Evolutionary conservation across 2,329 filamentous ascomycete genomes (phyloP).

Genomic region (Macrophomina tecta): DNA sequence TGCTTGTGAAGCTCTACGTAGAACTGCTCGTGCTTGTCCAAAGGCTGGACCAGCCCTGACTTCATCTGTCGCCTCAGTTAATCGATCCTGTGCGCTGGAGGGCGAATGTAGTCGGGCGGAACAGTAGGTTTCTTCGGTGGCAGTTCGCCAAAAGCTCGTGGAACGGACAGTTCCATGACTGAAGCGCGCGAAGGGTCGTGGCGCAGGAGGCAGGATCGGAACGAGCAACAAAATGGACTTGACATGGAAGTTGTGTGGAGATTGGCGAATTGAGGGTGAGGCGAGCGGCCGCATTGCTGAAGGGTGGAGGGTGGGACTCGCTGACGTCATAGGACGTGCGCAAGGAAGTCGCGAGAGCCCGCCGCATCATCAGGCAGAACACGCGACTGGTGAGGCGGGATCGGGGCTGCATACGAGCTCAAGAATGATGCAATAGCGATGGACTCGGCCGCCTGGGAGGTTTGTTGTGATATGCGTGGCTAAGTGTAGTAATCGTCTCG

Average conservation of each 20-base stretch:
- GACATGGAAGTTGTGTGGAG: not conserved
- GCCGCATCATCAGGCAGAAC: not conserved
- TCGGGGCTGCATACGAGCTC: not conserved
- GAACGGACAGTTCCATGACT: not conserved
- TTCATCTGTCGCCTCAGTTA: not conserved
- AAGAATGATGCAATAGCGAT: too few species aligned
- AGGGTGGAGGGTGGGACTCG: not conserved
- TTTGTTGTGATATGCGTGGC: not conserved
- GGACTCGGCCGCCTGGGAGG: not conserved
- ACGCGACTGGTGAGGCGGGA: not conserved
- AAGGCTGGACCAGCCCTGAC: not conserved
- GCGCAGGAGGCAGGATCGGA: not conserved
- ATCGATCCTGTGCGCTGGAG: not conserved
- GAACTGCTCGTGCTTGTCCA: not conserved
- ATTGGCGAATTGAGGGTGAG: not conserved
- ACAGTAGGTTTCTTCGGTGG: not conserved
- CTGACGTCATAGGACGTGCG: conserved; percentile 1
- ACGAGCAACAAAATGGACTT: not conserved
- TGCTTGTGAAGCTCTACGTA: conserved; percentile 5
- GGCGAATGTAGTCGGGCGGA: not conserved
- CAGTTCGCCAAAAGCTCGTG: not conserved
- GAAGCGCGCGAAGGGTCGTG: not conserved
- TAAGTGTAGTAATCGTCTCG: too few species aligned
- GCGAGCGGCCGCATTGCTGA: not conserved
- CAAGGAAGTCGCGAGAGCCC: conserved; percentile 4